phyloP scores from a whole-genome alignment of 495 filamentous ascomycete species.

The Lasiosphaeria hispida region DNA sequence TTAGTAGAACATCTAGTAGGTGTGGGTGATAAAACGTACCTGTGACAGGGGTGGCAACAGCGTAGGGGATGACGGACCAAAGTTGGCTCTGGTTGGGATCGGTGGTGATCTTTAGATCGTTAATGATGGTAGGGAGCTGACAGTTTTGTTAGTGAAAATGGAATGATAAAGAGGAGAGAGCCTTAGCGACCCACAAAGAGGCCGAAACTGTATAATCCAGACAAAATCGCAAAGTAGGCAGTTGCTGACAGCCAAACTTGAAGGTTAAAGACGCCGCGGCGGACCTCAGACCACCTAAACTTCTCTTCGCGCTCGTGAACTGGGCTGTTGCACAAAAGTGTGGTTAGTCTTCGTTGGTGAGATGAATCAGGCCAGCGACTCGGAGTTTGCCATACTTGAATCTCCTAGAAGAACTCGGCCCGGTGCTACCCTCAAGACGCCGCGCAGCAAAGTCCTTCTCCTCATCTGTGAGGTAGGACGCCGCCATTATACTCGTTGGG shows the following conservation, averaged over 20 bases:
- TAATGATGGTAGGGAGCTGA: constrained; percentile 68
- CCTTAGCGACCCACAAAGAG: constrained; percentile 43
- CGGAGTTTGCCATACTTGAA: constrained; percentile 27
- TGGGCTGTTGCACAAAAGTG: constrained; percentile 29
- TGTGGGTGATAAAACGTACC: constrained; percentile 40
- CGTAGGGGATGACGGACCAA: constrained; percentile 67
- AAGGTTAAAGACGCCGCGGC: constrained; percentile 57
- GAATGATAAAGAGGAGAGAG: neutral
- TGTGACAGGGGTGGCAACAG: constrained; percentile 56
- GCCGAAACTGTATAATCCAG: constrained; percentile 50
- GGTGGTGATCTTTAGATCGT: constrained; percentile 56
- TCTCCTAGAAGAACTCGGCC: constrained; percentile 28
- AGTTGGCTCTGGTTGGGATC: constrained; percentile 62
- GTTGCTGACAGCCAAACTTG: constrained; percentile 52
- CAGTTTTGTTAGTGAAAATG: constrained; percentile 14
- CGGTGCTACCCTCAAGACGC: constrained; percentile 37
- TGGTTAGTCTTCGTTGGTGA: neutral
- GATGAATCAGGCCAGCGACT: neutral
- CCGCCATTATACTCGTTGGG: constrained; percentile 56
- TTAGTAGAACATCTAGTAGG: constrained; percentile 11
- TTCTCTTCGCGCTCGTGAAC: constrained; percentile 39
- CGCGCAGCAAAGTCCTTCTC: constrained; percentile 41
- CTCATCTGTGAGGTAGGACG: constrained; percentile 49
- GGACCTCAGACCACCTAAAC: constrained; percentile 66
- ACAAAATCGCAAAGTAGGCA: constrained; percentile 45